Evolutionary conservation across 306 rosid genomes (phyloP), one percentile per base, ranked within the genome.

Genomic region (Comarum palustre): DNA sequence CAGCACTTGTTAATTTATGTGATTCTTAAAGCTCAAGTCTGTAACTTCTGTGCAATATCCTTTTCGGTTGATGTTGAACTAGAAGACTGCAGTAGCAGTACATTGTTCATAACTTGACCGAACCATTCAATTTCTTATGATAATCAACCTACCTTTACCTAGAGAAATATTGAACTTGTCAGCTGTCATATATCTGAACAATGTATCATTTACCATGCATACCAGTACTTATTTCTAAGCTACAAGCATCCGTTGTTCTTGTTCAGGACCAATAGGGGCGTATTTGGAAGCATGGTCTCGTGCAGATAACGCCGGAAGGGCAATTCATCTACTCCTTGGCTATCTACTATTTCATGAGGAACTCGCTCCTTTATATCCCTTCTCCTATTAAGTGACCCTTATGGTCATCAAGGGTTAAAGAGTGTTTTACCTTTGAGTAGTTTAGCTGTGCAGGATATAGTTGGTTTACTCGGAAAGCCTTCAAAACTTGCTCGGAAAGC

Each of bases 391-490:
- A 50, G 68, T 57, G 78, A 68, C 71, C 71, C 61, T 72, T 27
- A 51, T 68, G 52, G 71, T 75, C 73, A 36, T 75, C 73, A 57
- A 63, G 75, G 73, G 72, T 72, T 65, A 72, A 73, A 74, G 77
- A 79, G 72, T 75, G 61, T 73, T 43, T 43, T 34, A 72, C 51
- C 38, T 1, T 22, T 45, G 1, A 66, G 71, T 76, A 75, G 75
- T 67, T 68, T 78, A 78, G 80, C 82, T 82, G 82, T 77, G 83
- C 77, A 75, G 76, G 70, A 76, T 42, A 79, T 61, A 75, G 85
- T 62, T 79, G 79, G 85, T 84, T 38, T 55, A 73, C 82, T 62
- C 76, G 79, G 83, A 87, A 76, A 64, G 70, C 87, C 77, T 75
- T 48, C 51, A 70, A 72, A 78, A 74, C 73, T 64, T 82, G 81